Evolutionary conservation across 1,284 basidiomycete genomes (phyloP), one percentile per base, ranked within the genome.

Genomic region (Coniferiporia sulphurascens): DNA sequence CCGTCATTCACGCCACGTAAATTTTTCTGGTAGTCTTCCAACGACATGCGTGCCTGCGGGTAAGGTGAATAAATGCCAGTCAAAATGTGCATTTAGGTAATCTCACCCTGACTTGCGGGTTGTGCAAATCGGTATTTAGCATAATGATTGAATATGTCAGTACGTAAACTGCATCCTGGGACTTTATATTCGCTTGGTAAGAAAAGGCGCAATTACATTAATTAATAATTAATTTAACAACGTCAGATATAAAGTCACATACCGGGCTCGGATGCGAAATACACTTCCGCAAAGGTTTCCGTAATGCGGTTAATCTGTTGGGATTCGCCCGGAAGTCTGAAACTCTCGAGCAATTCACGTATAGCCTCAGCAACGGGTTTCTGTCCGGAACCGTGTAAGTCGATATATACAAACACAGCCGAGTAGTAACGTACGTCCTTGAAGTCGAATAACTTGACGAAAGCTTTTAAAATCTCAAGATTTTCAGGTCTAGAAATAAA

Each of bases 111-210:
- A 96, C 84, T 79, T 98, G 95, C n/a, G 96, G 95, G 71, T 93
- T 98, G 72, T 98, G 96, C 61, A 87, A 83, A 76, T 99, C 97
- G 1, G 97, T 99, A 73, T 99, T 99, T 60, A 99, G 84, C 94
- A 99, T 86, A 73, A 99, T 98, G 64, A 99, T 88, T 0, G 96
- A 98, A 73, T 89, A 99, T 0, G 96, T 85, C 27, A 99, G 76
- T 2, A 99, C 91, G 73, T 98, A 97, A 21, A 94, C 92, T 1
- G 96, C 93, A 72, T 99, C 97, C 73, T 94, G 86, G 48, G 80
- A 89, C 68, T 90, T 92, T 66, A 99, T 89, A 69, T 95, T 95
- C 51, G 84, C 91, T 89, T 63, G 13, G 27, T 27, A 27, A 27
- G n/a, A 27, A 27, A 61, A 54, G 38, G 15, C 15, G 15, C 15